phyloP scores from a whole-genome alignment of 495 filamentous ascomycete species.

The Tuber microsphaerosporum region DNA sequence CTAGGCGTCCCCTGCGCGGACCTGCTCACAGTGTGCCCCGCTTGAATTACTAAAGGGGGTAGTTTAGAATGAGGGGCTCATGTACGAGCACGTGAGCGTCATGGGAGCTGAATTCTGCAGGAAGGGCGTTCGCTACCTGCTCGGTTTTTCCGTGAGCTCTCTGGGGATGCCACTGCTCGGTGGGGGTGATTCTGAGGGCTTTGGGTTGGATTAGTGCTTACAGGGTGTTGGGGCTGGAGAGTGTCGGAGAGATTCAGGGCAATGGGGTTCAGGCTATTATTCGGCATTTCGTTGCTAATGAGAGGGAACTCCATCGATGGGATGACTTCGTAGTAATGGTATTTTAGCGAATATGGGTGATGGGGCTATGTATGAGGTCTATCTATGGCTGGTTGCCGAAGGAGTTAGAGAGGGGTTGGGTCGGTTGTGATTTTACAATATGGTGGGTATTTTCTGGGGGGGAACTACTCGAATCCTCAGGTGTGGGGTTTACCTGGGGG shows the following conservation, averaged over 20 bases:
- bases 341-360: slow-evolving; percentile 54
- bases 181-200: too few species aligned
- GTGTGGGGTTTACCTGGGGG: not conserved
- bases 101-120: slow-evolving; percentile 59
- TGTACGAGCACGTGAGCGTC: slow-evolving; percentile 58
- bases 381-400: slow-evolving; percentile 74
- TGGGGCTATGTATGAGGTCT: slow-evolving; percentile 67
- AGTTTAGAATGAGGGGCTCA: slow-evolving; percentile 54
- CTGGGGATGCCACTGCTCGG: too few species aligned
- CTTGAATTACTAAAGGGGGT: slow-evolving; percentile 53
- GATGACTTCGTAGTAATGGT: slow-evolving; percentile 12
- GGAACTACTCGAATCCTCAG: not conserved
- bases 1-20: slow-evolving; percentile 48
- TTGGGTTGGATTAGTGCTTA: slow-evolving; percentile 31
- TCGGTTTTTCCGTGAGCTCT: too few species aligned
- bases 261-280: slow-evolving; percentile 66
- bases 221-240: slow-evolving; percentile 57
- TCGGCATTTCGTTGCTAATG: slow-evolving; percentile 68
- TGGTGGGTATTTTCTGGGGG: slow-evolving; percentile 45
- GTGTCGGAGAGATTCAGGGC: slow-evolving; percentile 65
- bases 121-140: too few species aligned
- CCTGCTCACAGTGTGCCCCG: slow-evolving; percentile 52
- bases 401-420: slow-evolving; percentile 61
- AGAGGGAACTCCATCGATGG: slow-evolving; percentile 53
- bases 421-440: slow-evolving; percentile 64